Base-by-base conservation (phyloP, 495 filamentous ascomycete species). In the Talaromyces thailandensis region DNA sequence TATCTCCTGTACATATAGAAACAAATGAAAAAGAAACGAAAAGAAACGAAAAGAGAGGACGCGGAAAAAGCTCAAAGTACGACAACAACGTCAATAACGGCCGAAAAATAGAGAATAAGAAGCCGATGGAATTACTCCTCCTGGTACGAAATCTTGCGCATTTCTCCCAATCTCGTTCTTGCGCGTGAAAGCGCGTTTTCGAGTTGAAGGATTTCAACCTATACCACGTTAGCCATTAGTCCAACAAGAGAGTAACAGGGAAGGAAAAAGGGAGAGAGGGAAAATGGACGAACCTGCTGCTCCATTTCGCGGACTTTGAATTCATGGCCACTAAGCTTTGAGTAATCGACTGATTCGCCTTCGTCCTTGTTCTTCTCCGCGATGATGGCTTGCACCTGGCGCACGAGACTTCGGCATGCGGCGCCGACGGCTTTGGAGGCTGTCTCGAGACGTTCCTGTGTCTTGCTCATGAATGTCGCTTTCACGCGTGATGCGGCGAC, bases 261-360 rank as follows among this genome's bases (percentile, higher is more conserved):
- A 40, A 9, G n/a, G 32, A 23, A 21, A 51, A 64, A 56, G 23
- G 12, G 55, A 58, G 51, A n/a, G 3, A 29, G 45, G 60, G 52
- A 61, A 56, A 31, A 56, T 63, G 66, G 57, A 62, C 65, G 83
- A 86, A 96, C 93, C 90, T 98, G 95, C 74, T 98, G 95, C 78
- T 98, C 93, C 95, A 98, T 98, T 80, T 98, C 92, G 69, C 88
- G 83, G 14, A 96, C 91, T 80, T 98, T 98, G 81, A 98, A 97
- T 78, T 98, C 94, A 75, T 96, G 92, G 56, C 87, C 83, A 67
- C 89, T 91, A 37, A 98, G 77, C 73, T 90, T 90, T 0, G 81
- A 77, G 73, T 97, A 98, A 72, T 98, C 93, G 31, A 94, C 85
- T 9, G 68, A 66, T 32, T 96, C 95, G 21, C 76, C 77, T 24